phyloP scores from a whole-genome alignment of 2,329 filamentous ascomycete genomes.

The Sporothrix variecibatus region DNA sequence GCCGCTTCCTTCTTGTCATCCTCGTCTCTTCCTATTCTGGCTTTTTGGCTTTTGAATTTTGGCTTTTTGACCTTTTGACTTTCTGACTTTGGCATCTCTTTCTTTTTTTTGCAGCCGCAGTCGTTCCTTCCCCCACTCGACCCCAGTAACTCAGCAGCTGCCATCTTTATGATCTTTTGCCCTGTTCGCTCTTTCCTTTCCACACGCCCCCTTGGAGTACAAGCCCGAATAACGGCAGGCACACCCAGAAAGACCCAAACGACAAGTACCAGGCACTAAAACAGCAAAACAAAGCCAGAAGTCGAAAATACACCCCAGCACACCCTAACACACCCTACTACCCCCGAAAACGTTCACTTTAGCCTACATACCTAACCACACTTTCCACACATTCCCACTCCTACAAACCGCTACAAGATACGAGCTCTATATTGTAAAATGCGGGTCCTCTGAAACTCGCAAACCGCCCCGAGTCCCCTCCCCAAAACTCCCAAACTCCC shows the following conservation, averaged over 20 bases:
- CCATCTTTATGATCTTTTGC: neutral
- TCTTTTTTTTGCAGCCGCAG: neutral
- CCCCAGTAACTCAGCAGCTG: neutral
- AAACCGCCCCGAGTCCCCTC: neutral
- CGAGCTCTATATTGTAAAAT: constrained; percentile 21
- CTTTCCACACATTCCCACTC: neutral
- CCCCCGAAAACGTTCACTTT: neutral
- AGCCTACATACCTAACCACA: neutral
- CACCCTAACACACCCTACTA: neutral
- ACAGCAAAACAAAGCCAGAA: neutral
- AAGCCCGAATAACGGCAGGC: neutral
- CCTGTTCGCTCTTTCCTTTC: neutral
- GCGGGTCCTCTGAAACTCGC: constrained; percentile 26
- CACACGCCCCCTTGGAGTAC: neutral
- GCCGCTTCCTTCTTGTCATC: constrained; percentile 3
- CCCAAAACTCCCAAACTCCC: constrained; percentile 1
- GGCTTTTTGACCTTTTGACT: neutral
- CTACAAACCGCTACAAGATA: neutral
- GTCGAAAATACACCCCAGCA: neutral
- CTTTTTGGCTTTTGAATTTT: neutral
- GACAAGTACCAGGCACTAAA: neutral
- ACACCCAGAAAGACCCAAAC: neutral
- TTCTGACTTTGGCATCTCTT: neutral
- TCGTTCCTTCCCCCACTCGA: neutral
- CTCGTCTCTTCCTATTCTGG: neutral